phyloP scores from a whole-genome alignment of 768 basidiomycete species.

The Amanita phalloides region DNA sequence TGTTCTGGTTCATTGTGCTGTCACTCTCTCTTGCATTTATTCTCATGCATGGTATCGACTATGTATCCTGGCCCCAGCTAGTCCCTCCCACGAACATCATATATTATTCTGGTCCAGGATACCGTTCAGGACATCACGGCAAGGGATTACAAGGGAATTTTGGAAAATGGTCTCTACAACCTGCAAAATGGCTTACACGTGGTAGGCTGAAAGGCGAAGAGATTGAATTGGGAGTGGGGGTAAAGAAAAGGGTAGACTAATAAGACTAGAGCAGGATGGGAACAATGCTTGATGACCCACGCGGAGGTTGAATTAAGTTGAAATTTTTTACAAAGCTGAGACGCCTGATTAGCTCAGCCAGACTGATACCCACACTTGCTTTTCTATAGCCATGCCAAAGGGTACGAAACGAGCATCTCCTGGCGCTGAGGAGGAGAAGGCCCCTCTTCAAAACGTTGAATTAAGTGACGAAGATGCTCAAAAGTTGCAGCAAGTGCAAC shows the following conservation, averaged over 20 bases:
- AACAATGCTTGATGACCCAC: neutral
- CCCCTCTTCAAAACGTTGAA: constrained; percentile 54
- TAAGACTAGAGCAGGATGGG: constrained; percentile 17
- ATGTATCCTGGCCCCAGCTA: constrained; percentile 90
- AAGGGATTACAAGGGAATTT: constrained; percentile 45
- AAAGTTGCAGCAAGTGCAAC: constrained; percentile 55
- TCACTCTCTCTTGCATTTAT: constrained; percentile 61
- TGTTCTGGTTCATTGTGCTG: constrained; percentile 68
- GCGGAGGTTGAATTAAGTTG: constrained; percentile 18
- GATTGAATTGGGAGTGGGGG: constrained; percentile 42
- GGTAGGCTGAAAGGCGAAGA: constrained; percentile 19
- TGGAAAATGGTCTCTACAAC: constrained; percentile 10
- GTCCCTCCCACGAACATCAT: constrained; percentile 77
- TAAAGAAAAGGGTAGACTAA: constrained; percentile 71
- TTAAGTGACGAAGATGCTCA: constrained; percentile 63
- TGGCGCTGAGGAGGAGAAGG: constrained; percentile 69
- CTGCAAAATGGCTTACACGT: constrained; percentile 12
- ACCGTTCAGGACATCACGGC: constrained; percentile 65
- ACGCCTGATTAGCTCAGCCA: constrained; percentile 9
- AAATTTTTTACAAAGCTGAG: constrained; percentile 16
- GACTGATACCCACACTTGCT: constrained; percentile 9
- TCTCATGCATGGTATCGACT: constrained; percentile 79
- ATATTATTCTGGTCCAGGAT: constrained; percentile 84
- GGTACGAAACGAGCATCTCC: constrained; percentile 71
- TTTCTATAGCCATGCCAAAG: constrained; percentile 25